phyloP scores from a whole-genome alignment of 2,329 filamentous ascomycete species.

The Metarhizium rileyi region DNA sequence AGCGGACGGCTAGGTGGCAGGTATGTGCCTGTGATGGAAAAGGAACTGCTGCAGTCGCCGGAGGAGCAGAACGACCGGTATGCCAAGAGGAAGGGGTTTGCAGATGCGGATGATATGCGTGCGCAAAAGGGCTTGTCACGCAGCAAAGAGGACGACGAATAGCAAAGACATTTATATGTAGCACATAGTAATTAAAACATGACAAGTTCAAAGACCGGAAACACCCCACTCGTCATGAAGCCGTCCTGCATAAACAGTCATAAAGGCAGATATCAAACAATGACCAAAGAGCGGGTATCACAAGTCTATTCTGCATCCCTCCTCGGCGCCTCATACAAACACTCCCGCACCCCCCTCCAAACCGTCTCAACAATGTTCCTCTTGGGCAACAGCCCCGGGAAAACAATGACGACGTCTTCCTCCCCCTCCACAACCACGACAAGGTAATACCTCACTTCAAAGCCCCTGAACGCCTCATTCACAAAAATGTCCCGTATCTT shows the following conservation, averaged over 20 bases:
- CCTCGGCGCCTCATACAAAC: slow-evolving; percentile 55
- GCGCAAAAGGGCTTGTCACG: slow-evolving; percentile 20
- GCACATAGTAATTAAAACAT: slow-evolving; percentile 6
- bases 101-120: slow-evolving; percentile 38
- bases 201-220: too few relatives aligned
- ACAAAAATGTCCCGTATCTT: slow-evolving; percentile 90
- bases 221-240: too few relatives aligned
- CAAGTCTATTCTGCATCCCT: slow-evolving; percentile 15
- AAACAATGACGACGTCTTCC: slow-evolving; percentile 85
- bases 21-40: slow-evolving; percentile 48
- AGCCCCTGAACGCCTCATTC: slow-evolving; percentile 88
- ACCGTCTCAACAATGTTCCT: slow-evolving; percentile 73
- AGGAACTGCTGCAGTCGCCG: slow-evolving; percentile 36
- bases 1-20: slow-evolving; percentile 37
- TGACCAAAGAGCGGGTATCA: too few relatives aligned
- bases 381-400: slow-evolving; percentile 69
- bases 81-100: slow-evolving; percentile 51
- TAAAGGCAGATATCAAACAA: too few relatives aligned
- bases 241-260: too few relatives aligned
- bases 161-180: slow-evolving; percentile 11
- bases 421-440: slow-evolving; percentile 86
- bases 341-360: slow-evolving; percentile 76
- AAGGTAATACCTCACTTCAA: slow-evolving; percentile 83
- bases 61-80: slow-evolving; percentile 51
- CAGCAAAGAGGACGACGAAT: slow-evolving; percentile 19